Percentiles rank a stretch among this genome's conserved stretches.
These are phyloP conservation scores for Penicillium subrubescens DNA, from an alignment of 495 filamentous ascomycete species.

Conservation along the genomic window DNA sequence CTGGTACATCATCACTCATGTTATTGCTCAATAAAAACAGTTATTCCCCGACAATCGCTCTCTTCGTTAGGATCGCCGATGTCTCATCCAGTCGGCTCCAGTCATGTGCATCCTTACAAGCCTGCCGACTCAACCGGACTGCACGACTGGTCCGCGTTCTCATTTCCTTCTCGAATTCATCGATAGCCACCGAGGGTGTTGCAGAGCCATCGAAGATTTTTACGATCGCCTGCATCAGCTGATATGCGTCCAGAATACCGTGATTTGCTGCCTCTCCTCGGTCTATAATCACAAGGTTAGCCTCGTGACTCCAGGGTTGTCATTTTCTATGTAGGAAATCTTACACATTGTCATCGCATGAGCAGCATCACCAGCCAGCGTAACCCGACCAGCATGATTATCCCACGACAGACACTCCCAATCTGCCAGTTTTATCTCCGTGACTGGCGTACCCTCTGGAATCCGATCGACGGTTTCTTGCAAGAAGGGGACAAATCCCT, in stretches of 20 bases:
- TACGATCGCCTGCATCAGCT: slow-evolving; percentile 28
- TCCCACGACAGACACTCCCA: slow-evolving; percentile 49
- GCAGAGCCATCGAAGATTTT: slow-evolving; percentile 13
- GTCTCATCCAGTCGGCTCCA: slow-evolving; percentile 40
- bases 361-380: slow-evolving; percentile 60
- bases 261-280: slow-evolving; percentile 62
- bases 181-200: slow-evolving; percentile 37
- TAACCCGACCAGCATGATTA: slow-evolving; percentile 48
- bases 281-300: slow-evolving; percentile 19
- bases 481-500: slow-evolving; percentile 56
- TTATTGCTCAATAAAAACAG: background rate
- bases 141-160: slow-evolving; percentile 50
- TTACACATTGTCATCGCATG: slow-evolving; percentile 66
- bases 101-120: slow-evolving; percentile 62
- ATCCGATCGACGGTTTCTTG: slow-evolving; percentile 38
- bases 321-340: background rate
- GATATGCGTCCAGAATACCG: slow-evolving; percentile 50
- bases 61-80: slow-evolving; percentile 31
- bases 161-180: slow-evolving; percentile 55
- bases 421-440: slow-evolving; percentile 55
- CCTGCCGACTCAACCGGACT: slow-evolving; percentile 57
- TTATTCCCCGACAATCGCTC: slow-evolving; percentile 17
- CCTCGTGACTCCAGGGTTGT: background rate
- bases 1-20: background rate
- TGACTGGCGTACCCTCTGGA: slow-evolving; percentile 47